Evolutionary conservation across 352 stramenopile genomes (phyloP).

Genomic region (Blastocystis sp.): DNA sequence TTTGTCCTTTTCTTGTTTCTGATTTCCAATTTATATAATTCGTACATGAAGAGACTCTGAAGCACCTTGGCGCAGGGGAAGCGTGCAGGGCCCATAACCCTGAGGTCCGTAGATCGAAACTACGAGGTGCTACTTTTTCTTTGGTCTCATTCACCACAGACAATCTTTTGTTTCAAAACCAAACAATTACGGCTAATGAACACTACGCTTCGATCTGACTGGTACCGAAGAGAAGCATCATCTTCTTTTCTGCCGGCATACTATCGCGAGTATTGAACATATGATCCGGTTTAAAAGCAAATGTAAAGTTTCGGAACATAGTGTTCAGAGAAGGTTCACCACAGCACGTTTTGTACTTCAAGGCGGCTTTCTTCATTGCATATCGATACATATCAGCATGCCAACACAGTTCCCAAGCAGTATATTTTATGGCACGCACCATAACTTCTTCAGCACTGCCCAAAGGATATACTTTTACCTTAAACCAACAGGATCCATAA

Average conservation of each 20-base stretch:
- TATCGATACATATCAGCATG: background rate
- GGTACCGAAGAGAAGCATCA: slow-evolving; percentile 3
- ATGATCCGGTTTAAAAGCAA: background rate
- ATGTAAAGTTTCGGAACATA: background rate
- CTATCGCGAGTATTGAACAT: background rate
- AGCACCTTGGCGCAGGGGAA: slow-evolving; percentile 69
- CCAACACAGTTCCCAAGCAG: background rate
- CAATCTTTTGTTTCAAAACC: too few species aligned
- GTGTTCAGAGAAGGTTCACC: background rate
- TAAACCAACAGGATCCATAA: slow-evolving; percentile 5
- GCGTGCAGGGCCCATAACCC: slow-evolving; percentile 68
- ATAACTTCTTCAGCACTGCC: background rate
- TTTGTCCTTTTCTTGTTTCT: background rate
- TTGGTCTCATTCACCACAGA: background rate
- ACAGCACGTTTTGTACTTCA: background rate
- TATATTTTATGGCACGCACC: background rate
- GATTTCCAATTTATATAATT: background rate
- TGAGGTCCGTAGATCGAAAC: slow-evolving; percentile 69
- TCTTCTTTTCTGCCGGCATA: background rate
- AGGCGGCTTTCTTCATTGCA: background rate
- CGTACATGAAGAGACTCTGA: background rate
- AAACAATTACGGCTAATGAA: background rate
- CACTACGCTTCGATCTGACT: slow-evolving; percentile 8
- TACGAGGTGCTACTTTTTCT: slow-evolving; percentile 67
- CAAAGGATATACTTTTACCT: background rate